These are phyloP conservation scores for Claviceps sp. DNA, from an alignment of 2,329 filamentous ascomycete genomes.

Conservation along the genomic window DNA sequence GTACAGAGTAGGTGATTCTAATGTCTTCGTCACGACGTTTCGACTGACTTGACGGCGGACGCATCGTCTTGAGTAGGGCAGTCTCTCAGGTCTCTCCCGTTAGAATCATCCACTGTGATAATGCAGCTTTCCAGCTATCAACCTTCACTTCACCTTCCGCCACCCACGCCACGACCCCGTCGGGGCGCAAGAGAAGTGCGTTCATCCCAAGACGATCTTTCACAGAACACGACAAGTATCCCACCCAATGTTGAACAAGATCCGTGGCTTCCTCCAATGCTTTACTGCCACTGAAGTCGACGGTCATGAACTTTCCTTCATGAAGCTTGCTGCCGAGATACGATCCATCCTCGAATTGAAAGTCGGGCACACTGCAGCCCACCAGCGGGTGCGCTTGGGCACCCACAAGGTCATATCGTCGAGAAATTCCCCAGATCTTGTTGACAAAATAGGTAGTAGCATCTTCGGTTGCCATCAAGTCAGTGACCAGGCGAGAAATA, in stretches of 20 bases:
- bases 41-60: too few species aligned
- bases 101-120: background rate
- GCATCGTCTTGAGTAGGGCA: too few species aligned
- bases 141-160: background rate
- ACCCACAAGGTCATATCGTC: constrained; percentile 16
- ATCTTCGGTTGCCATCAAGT: constrained; percentile 16
- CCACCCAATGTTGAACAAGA: background rate
- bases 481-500: constrained; percentile 11
- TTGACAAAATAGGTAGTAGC: constrained; percentile 18
- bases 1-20: too few species aligned
- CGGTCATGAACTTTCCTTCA: background rate
- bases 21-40: too few species aligned
- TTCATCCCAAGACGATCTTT: background rate
- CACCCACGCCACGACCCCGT: constrained; percentile 1
- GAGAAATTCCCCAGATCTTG: constrained; percentile 21
- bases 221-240: background rate
- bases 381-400: constrained; percentile 16
- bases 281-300: background rate
- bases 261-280: background rate
- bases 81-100: background rate
- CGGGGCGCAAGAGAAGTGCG: background rate
- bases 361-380: constrained; percentile 23
- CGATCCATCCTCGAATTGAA: constrained; percentile 15
- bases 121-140: background rate
- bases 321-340: constrained; percentile 19